These are phyloP conservation scores for Lentinus brumalis DNA, from an alignment of 768 basidiomycete species.

Conservation along the genomic window DNA sequence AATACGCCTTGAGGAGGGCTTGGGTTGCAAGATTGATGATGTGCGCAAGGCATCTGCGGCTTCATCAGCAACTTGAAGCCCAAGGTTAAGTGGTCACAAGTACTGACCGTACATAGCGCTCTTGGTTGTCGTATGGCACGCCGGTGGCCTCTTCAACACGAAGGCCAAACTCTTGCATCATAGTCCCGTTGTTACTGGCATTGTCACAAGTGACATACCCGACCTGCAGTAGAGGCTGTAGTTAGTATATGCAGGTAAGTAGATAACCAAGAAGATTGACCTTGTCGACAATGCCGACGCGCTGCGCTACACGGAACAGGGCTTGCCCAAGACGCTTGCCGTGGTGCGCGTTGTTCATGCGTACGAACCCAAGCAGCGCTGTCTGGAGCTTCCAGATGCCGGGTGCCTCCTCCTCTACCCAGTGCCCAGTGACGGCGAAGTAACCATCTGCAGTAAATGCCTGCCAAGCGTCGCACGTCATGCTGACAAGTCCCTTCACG, in stretches of 20 bases:
- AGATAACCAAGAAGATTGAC: no score
- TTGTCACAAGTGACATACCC: conserved; percentile 42
- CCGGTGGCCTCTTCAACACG: conserved; percentile 7
- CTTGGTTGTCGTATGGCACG: conserved; percentile 1
- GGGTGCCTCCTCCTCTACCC: conserved; percentile 36
- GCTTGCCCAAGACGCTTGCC: conserved; percentile 39
- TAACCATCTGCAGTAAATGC: conserved; percentile 41
- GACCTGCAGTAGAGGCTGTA: no score
- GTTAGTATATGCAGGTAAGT: no score
- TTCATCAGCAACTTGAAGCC: not conserved
- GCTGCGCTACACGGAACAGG: conserved; percentile 36
- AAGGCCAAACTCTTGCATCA: conserved; percentile 31
- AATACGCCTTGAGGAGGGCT: conserved; percentile 27
- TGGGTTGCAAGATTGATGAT: conserved; percentile 38
- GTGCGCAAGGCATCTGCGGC: conserved; percentile 34
- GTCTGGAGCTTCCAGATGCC: conserved; percentile 31
- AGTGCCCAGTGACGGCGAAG: conserved; percentile 42
- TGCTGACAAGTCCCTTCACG: conserved; percentile 28
- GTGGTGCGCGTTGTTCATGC: conserved; percentile 39
- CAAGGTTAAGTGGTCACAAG: no score
- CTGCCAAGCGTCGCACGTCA: conserved; percentile 46
- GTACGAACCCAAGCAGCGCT: conserved; percentile 38
- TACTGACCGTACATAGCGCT: conserved; percentile 20
- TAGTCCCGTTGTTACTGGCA: conserved; percentile 40
- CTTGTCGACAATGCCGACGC: conserved; percentile 32